These are phyloP conservation scores for Ceratocystis ficicola DNA, from an alignment of 2,329 filamentous ascomycete species.

Conservation along the genomic window DNA sequence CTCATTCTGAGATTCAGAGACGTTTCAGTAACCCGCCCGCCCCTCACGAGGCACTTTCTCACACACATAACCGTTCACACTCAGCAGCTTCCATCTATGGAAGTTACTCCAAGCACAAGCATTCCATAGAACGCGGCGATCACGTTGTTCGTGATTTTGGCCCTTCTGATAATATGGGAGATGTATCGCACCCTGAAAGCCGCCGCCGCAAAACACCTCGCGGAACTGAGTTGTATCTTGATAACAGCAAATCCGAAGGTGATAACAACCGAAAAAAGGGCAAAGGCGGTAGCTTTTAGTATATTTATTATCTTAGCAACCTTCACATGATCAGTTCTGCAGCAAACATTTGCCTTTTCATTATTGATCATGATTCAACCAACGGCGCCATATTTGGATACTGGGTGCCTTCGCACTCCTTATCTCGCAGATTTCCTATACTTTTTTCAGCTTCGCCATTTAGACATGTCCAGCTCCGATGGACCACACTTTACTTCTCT, in stretches of 20 bases:
- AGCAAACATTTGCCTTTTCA: background rate
- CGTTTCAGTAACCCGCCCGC: conserved; percentile 19
- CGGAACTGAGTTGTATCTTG: conserved; percentile 19
- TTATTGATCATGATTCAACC: background rate
- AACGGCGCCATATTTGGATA: background rate
- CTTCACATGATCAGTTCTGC: background rate
- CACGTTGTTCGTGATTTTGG: conserved; percentile 6
- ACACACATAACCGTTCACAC: conserved; percentile 16
- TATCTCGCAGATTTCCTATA: background rate
- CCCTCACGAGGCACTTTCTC: conserved; percentile 8
- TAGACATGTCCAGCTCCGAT: background rate
- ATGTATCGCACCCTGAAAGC: conserved; percentile 14
- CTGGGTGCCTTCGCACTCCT: background rate
- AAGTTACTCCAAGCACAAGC: conserved; percentile 10
- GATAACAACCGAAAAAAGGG: conserved; percentile 15
- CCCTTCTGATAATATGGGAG: conserved; percentile 10
- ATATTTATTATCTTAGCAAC: background rate
- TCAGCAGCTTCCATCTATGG: conserved; percentile 13
- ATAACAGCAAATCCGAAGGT: conserved; percentile 1
- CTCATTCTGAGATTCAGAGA: conserved; percentile 10
- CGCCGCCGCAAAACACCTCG: conserved; percentile 21
- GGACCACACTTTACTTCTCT: background rate
- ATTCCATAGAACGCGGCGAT: conserved; percentile 4
- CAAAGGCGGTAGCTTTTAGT: conserved; percentile 9
- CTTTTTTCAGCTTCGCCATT: conserved; percentile 1